Conservation (phyloP, 495 filamentous ascomycete species). For the Trichoderma asperelloides region DNA sequence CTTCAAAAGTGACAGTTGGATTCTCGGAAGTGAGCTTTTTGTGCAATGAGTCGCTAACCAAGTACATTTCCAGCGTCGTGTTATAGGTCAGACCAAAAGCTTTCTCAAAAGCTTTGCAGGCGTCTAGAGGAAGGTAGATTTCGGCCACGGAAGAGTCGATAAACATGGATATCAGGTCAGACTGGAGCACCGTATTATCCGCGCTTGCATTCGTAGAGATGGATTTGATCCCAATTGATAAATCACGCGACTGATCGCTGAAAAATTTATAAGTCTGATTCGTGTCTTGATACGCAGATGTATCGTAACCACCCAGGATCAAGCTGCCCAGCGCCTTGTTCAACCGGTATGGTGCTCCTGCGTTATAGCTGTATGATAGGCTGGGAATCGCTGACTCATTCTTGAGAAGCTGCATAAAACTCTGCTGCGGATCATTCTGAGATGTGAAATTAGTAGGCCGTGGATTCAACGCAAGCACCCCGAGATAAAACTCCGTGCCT, state of each 20-base stretch:
- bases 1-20: slow-evolving; percentile 5
- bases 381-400: not conserved
- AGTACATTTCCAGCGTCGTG: slow-evolving; percentile 33
- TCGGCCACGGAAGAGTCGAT: slow-evolving; percentile 5
- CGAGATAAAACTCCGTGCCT: not conserved
- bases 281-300: not conserved
- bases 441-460: not conserved
- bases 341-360: not conserved
- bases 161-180: not conserved
- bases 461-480: not conserved
- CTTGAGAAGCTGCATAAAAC: not conserved
- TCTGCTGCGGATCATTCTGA: not conserved
- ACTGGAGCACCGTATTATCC: not conserved
- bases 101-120: slow-evolving; percentile 51
- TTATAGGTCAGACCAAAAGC: slow-evolving; percentile 52
- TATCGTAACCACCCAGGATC: slow-evolving; percentile 1
- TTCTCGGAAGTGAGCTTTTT: not conserved
- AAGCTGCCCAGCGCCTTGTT: not conserved
- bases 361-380: not conserved
- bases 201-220: not conserved
- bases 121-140: slow-evolving; percentile 50
- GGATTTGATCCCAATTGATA: not conserved
- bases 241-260: not conserved
- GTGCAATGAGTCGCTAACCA: slow-evolving; percentile 22
- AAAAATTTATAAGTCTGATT: not conserved